A percentile compares a stretch with the other conserved stretches of the same genome.
phyloP scores from a whole-genome alignment of 2,329 filamentous ascomycete species.

The Harringtonia aguacate region DNA sequence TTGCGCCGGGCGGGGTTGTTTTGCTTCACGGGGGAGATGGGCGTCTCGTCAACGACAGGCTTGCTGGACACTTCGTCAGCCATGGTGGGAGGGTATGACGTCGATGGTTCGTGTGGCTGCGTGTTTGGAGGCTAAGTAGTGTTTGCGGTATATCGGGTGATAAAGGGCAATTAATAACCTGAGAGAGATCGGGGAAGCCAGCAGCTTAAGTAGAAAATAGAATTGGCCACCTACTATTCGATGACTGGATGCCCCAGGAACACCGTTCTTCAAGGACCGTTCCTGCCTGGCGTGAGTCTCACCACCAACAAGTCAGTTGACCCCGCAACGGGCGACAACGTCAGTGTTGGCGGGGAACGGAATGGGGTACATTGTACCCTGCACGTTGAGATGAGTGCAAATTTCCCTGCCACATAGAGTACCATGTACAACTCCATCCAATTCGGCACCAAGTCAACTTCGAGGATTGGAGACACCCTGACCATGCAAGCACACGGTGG shows the following conservation, averaged over 20 bases:
- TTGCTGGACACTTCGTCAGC: slow-evolving; percentile 19
- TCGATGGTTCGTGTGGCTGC: not conserved
- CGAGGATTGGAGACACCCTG: too few species aligned
- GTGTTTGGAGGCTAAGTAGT: not conserved
- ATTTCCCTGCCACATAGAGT: too few species aligned
- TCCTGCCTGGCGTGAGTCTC: too few species aligned
- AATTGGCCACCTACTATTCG: too few species aligned
- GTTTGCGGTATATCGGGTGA: too few species aligned
- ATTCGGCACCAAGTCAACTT: too few species aligned
- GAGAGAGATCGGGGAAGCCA: not conserved
- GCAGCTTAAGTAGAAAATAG: too few species aligned
- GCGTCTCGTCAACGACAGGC: slow-evolving; percentile 39
- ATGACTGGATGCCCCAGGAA: not conserved
- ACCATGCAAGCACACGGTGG: too few species aligned
- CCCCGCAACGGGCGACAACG: slow-evolving; percentile 5
- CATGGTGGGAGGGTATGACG: slow-evolving; percentile 16
- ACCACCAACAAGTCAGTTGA: slow-evolving; percentile 4
- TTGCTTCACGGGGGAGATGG: slow-evolving; percentile 45
- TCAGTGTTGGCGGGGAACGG: too few species aligned
- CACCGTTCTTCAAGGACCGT: not conserved
- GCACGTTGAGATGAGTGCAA: too few species aligned
- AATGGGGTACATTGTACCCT: too few species aligned
- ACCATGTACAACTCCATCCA: too few species aligned
- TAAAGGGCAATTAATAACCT: not conserved
- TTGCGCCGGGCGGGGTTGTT: slow-evolving; percentile 42